phyloP scores from a whole-genome alignment of 2,329 filamentous ascomycete species.

The Cadophora sp. region DNA sequence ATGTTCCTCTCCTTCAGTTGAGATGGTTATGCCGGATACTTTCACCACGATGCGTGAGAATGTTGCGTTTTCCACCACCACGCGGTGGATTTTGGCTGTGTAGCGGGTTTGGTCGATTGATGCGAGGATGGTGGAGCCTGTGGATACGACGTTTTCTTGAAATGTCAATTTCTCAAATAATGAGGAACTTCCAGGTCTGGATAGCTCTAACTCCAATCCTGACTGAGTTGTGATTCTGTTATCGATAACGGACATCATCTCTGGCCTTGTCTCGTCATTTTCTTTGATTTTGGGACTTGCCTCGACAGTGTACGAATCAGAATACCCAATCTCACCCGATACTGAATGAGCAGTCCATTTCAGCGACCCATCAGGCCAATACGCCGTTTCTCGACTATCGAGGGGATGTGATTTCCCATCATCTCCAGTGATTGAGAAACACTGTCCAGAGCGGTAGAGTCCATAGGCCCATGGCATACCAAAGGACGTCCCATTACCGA shows the following conservation, averaged over 20 bases:
- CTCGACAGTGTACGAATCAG: constrained; percentile 13
- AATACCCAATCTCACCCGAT: constrained; percentile 4
- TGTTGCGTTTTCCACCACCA: constrained; percentile 17
- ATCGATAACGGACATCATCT: neutral
- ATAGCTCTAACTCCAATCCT: constrained; percentile 16
- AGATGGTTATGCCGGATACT: constrained; percentile 6
- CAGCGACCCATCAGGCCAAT: constrained; percentile 20
- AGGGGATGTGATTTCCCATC: constrained; percentile 2
- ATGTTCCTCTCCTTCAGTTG: constrained; percentile 5
- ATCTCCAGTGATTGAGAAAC: constrained; percentile 5
- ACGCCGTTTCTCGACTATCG: constrained; percentile 18
- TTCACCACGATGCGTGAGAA: constrained; percentile 15
- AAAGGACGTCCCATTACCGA: constrained; percentile 14
- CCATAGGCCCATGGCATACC: constrained; percentile 20
- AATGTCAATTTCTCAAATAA: constrained; percentile 13
- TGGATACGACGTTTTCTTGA: neutral
- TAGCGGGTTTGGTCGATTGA: constrained; percentile 11
- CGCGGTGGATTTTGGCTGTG: neutral
- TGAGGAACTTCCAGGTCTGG: constrained; percentile 4
- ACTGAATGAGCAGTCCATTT: constrained; percentile 23
- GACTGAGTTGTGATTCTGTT: neutral
- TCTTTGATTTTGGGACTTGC: neutral
- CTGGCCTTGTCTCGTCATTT: too few species aligned
- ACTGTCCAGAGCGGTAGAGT: constrained; percentile 13
- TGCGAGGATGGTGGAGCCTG: constrained; percentile 16